A percentile compares a stretch with the other conserved stretches of the same genome.
These are phyloP conservation scores for Collybia mongolica DNA, from an alignment of 768 basidiomycete species.

Conservation along the genomic window DNA sequence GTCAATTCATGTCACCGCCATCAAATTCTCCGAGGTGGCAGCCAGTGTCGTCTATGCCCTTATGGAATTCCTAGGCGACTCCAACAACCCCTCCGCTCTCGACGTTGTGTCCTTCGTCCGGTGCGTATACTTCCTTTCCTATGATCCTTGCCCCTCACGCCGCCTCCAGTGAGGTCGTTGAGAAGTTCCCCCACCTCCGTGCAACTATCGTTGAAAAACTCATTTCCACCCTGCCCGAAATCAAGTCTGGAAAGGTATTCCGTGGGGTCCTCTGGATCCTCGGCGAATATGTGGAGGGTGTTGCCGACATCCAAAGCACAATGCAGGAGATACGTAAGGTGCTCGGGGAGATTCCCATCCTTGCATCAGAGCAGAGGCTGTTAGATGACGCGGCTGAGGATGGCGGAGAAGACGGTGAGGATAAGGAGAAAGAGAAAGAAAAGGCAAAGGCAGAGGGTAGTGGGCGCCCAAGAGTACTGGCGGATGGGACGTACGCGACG, in stretches of 20 bases:
- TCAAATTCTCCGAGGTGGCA: constrained; percentile 96
- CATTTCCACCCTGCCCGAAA: constrained; percentile 73
- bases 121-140: constrained; percentile 19
- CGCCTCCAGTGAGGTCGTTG: constrained; percentile 79
- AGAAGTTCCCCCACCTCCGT: constrained; percentile 92
- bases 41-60: constrained; percentile 91
- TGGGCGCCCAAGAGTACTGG: constrained; percentile 75
- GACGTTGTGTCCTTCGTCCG: constrained; percentile 82
- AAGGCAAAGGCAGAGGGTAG: constrained; percentile 42
- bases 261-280: constrained; percentile 96
- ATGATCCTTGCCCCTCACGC: background rate
- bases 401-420: constrained; percentile 44
- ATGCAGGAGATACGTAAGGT: constrained; percentile 82
- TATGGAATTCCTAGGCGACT: constrained; percentile 93
- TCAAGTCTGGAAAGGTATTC: constrained; percentile 97
- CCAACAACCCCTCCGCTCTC: constrained; percentile 91
- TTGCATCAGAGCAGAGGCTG: constrained; percentile 84
- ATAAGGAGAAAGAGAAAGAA: constrained; percentile 51
- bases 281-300: constrained; percentile 86
- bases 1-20: constrained; percentile 93
- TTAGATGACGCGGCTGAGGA: constrained; percentile 69
- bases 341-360: constrained; percentile 95
- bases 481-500: constrained; percentile 97
- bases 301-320: constrained; percentile 64
- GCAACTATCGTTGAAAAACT: constrained; percentile 83